A percentile compares a stretch with the other conserved stretches of the same genome.
These are phyloP conservation scores for Penicillium steckii DNA, from an alignment of 495 filamentous ascomycete species.

Conservation along the genomic window DNA sequence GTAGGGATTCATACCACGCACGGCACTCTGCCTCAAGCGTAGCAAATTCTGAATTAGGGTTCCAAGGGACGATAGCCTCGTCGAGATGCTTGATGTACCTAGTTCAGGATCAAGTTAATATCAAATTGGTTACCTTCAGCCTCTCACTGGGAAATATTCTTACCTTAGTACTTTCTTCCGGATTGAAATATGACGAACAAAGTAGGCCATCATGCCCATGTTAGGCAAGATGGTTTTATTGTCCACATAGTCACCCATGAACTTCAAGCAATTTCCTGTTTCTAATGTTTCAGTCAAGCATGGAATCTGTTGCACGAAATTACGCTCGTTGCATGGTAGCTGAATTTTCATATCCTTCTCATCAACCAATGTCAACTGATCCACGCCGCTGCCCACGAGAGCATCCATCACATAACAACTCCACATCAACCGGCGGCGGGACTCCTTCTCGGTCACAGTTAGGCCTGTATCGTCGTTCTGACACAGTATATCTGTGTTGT, in stretches of 20 bases:
- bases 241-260: constrained; percentile 18
- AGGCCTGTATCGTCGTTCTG: constrained; percentile 16
- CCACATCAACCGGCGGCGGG: constrained; percentile 38
- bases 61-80: constrained; percentile 30
- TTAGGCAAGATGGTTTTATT: constrained; percentile 15
- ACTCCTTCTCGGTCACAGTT: constrained; percentile 26
- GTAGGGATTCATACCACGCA: constrained; percentile 29
- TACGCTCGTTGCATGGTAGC: constrained; percentile 32
- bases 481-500: constrained; percentile 35
- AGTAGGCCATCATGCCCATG: constrained; percentile 35
- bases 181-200: constrained; percentile 31
- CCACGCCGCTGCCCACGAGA: constrained; percentile 33
- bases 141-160: no score
- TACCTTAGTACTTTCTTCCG: constrained; percentile 27
- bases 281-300: constrained; percentile 29
- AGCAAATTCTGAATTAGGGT: constrained; percentile 27
- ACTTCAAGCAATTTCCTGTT: constrained; percentile 22
- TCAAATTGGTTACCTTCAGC: no score
- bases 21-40: constrained; percentile 24
- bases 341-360: constrained; percentile 40
- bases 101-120: no score
- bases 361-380: constrained; percentile 31
- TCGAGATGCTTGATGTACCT: constrained; percentile 35
- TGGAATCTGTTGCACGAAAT: constrained; percentile 26
- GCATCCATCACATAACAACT: constrained; percentile 39